Evolutionary conservation across 2,329 filamentous ascomycete genomes (phyloP).

Genomic region (Talaromyces pinophilus): DNA sequence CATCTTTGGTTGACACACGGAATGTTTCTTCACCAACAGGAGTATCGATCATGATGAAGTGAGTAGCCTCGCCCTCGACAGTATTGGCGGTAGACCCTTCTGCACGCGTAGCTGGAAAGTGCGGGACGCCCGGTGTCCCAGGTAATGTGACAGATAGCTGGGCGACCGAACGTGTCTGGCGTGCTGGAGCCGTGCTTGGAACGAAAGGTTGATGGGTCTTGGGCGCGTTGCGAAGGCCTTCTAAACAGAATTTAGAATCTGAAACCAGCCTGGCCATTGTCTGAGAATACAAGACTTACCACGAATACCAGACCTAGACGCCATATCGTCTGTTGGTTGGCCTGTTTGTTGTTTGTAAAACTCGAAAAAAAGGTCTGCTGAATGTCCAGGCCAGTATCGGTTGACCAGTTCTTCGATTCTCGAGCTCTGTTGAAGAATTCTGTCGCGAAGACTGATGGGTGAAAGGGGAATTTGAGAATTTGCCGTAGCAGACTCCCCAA

Average conservation of each 20-base stretch:
- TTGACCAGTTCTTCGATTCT: background rate
- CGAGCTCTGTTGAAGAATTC: background rate
- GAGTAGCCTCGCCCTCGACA: conserved; percentile 32
- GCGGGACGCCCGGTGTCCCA: too few species aligned
- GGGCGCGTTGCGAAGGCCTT: conserved; percentile 44
- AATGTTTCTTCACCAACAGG: conserved; percentile 45
- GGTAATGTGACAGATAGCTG: conserved; percentile 19
- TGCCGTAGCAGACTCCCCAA: background rate
- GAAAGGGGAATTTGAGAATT: background rate
- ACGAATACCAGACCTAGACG: conserved; percentile 33
- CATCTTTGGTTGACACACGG: conserved; percentile 44
- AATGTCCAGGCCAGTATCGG: background rate
- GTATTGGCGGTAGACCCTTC: conserved; percentile 32
- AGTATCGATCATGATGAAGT: conserved; percentile 29
- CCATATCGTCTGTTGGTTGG: background rate
- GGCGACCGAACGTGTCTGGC: conserved; percentile 35
- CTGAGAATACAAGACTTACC: conserved; percentile 26
- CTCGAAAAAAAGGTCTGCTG: background rate
- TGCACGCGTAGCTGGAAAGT: conserved; percentile 20
- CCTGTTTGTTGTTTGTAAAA: conserved; percentile 1
- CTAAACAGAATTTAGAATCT: conserved; percentile 25
- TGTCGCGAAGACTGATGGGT: background rate
- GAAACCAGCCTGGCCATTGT: background rate
- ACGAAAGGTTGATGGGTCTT: conserved; percentile 44
- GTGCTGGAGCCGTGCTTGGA: conserved; percentile 40